Evolutionary conservation across 495 filamentous ascomycete species (phyloP), one percentile per base, ranked within the genome.

Genomic region (Penicillium coprophilum): DNA sequence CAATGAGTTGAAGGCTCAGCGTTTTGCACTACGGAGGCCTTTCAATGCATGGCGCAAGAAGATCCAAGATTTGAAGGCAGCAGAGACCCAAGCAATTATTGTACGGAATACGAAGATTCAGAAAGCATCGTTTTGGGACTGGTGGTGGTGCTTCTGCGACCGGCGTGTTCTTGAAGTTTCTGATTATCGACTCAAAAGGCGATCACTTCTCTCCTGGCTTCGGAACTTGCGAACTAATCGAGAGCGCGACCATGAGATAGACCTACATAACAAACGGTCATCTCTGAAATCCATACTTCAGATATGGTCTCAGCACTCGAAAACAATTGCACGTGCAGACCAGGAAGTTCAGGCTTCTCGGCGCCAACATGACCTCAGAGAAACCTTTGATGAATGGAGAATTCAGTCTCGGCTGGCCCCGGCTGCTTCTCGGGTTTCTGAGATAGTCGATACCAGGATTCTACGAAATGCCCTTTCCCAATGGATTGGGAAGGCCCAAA

Each of bases 1-100:
- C 41, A 88, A 90, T 61, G 77, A 86, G 53, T 62, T 84, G 30
- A 91, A 89, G 66, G 82, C 85, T 2, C 82, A 84, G 39, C 76
- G 83, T 10, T 87, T 87, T 53, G 74, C 79, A 11, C 56, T 85
- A 7, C 76, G 75, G 39, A 83, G 80, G 46, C 85, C 85, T 31
- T 79, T 88, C 53, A 64, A 68, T 31, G 54, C 72, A 13, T 88
- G 85, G 86, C 78, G 76, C 43, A 74, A 73, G 36, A 77, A 73
- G 41, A 59, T 73, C 13, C 56, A 67, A 13, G 53, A 60, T 53
- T 52, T 77, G 13, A 68, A 70, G 7, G 63, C 61, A 3, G 55
- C 73, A 11, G 67, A 78, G 47, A 56, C 55, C 1, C 61, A 70
- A 39, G 84, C 84, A 7, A 50, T 77, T 11, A 60, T 59, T n/a